phyloP scores from a whole-genome alignment of 768 basidiomycete genomes.

The Lentinula raphanica region DNA sequence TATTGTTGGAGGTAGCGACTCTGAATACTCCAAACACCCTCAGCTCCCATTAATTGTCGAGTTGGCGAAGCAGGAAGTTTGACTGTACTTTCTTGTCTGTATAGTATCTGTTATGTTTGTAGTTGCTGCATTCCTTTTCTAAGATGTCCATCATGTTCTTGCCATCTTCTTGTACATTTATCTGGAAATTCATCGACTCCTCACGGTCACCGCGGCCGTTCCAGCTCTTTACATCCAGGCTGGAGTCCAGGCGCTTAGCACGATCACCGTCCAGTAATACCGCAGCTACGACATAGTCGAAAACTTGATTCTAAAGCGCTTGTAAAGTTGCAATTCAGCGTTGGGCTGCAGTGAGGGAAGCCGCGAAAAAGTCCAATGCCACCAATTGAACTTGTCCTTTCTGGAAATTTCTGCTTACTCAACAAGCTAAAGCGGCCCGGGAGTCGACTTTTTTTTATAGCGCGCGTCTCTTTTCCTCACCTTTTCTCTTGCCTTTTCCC shows the following conservation, averaged over 20 bases:
- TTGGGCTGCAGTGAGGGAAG: too few species aligned
- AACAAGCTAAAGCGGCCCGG: neutral
- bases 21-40: neutral
- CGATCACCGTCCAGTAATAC: too few species aligned
- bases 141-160: neutral
- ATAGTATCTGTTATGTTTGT: neutral
- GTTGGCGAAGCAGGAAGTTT: neutral
- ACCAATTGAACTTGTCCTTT: neutral
- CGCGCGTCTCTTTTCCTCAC: slow-evolving; percentile 8
- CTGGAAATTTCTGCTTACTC: slow-evolving; percentile 4
- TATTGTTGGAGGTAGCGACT: neutral
- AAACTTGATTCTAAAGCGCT: too few species aligned
- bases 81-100: neutral
- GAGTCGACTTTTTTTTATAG: neutral
- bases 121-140: neutral
- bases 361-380: too few species aligned
- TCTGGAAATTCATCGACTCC: too few species aligned
- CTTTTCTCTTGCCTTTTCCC: slow-evolving; percentile 10
- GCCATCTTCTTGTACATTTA: too few species aligned
- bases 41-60: neutral
- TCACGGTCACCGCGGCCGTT: too few species aligned
- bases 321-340: too few species aligned
- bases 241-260: too few species aligned
- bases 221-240: too few species aligned
- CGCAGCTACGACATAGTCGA: too few species aligned